phyloP scores from a whole-genome alignment of 2,329 filamentous ascomycete species.

The Pseudogymnoascus sp. region DNA sequence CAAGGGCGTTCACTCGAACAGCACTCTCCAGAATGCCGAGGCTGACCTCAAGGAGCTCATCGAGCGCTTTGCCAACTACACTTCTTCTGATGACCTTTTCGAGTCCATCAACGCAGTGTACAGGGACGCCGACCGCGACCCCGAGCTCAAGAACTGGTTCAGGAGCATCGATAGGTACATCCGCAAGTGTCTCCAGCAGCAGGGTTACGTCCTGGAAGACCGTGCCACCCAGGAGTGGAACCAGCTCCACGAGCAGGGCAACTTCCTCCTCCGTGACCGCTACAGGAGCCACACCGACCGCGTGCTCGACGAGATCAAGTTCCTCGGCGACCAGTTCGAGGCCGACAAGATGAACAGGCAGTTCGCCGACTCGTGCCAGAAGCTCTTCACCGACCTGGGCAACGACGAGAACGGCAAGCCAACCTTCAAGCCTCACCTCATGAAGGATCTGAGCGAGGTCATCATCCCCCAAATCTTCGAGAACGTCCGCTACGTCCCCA shows the following conservation, averaged over 20 bases:
- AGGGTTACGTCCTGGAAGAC: conserved; percentile 86
- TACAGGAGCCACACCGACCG: conserved; percentile 82
- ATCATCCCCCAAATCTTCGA: conserved; percentile 79
- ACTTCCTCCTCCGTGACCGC: conserved; percentile 78
- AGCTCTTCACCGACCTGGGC: conserved; percentile 85
- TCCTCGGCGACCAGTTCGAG: conserved; percentile 82
- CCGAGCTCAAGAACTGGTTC: conserved; percentile 87
- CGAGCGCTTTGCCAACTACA: conserved; percentile 92
- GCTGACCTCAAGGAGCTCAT: conserved; percentile 77
- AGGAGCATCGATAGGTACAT: conserved; percentile 68
- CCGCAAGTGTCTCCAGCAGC: conserved; percentile 74
- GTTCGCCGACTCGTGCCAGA: conserved; percentile 68
- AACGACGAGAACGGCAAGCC: conserved; percentile 78
- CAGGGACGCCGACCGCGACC: conserved; percentile 74
- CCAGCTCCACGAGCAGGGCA: conserved; percentile 73
- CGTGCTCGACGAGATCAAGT: conserved; percentile 83
- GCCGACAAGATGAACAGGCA: conserved; percentile 77
- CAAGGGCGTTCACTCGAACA: conserved; percentile 61
- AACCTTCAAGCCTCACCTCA: conserved; percentile 82
- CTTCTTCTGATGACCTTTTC: conserved; percentile 79
- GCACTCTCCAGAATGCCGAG: conserved; percentile 63
- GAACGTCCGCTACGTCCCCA: conserved; percentile 79
- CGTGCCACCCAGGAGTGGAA: conserved; percentile 75
- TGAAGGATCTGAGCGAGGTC: conserved; percentile 82
- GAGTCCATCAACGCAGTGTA: conserved; percentile 81